Evolutionary conservation across 129 eudicot genomes (phyloP).

Genomic region (Flaveria trinervia): DNA sequence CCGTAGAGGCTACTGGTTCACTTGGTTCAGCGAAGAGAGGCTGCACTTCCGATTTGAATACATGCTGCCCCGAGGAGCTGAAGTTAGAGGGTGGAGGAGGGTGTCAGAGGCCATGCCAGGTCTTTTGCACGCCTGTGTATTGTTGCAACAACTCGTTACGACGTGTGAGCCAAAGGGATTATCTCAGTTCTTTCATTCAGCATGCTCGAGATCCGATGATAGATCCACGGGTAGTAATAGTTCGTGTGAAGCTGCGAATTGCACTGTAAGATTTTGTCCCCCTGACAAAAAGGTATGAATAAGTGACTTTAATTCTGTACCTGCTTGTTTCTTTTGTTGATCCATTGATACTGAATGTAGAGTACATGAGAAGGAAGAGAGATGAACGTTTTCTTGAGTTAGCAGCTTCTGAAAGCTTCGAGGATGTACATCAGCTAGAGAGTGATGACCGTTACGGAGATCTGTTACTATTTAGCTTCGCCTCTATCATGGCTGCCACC

Average conservation of each 20-base stretch:
- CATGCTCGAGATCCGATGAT: constrained; percentile 41
- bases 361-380: constrained; percentile 22
- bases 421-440: constrained; percentile 23
- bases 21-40: constrained; percentile 36
- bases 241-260: constrained; percentile 19
- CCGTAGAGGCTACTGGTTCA: constrained; percentile 36
- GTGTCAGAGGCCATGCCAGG: constrained; percentile 40
- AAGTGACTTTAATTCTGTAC: background rate
- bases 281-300: constrained; percentile 22
- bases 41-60: constrained; percentile 34
- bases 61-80: constrained; percentile 18
- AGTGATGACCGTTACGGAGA: constrained; percentile 36
- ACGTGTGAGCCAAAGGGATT: constrained; percentile 32
- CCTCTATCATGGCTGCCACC: constrained; percentile 38
- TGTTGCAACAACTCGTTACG: constrained; percentile 29
- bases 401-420: constrained; percentile 41
- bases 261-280: constrained; percentile 31
- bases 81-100: constrained; percentile 37
- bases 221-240: constrained; percentile 17
- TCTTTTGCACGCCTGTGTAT: constrained; percentile 39
- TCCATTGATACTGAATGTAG: constrained; percentile 7
- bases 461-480: constrained; percentile 36
- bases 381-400: constrained; percentile 38
- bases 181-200: constrained; percentile 31
- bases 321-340: background rate